Conservation (phyloP, 75 land plant genomes). For the Pinus albicaulis region DNA sequence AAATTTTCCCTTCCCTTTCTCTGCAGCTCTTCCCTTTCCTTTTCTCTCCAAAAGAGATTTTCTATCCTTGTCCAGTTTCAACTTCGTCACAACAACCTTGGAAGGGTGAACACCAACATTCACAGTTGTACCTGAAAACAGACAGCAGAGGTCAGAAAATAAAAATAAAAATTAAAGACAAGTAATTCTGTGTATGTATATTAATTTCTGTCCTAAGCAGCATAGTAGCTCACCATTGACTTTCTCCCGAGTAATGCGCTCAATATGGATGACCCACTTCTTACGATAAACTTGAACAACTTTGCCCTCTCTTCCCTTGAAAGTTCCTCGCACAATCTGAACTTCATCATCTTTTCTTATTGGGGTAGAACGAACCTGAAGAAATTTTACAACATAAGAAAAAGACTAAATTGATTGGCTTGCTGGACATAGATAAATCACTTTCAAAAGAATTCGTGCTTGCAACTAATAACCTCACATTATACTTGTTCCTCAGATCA, state of each 20-base stretch:
- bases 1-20: slow-evolving; percentile 68
- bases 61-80: slow-evolving; percentile 63
- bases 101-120: slow-evolving; percentile 62
- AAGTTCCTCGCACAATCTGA: slow-evolving; percentile 45
- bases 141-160: neutral
- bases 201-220: neutral
- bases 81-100: slow-evolving; percentile 55
- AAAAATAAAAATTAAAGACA: neutral
- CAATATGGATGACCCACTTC: slow-evolving; percentile 53
- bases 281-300: slow-evolving; percentile 48
- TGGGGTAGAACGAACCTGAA: slow-evolving; percentile 40
- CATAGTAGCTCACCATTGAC: slow-evolving; percentile 37
- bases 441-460: neutral
- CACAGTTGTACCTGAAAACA: slow-evolving; percentile 38
- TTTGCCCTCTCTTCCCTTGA: slow-evolving; percentile 56
- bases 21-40: slow-evolving; percentile 57
- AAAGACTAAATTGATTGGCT: neutral
- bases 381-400: neutral
- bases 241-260: slow-evolving; percentile 58
- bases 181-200: neutral
- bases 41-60: slow-evolving; percentile 58
- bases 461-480: slow-evolving; percentile 15
- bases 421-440: neutral
- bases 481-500: slow-evolving; percentile 45
- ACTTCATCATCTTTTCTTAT: slow-evolving; percentile 59